Evolutionary conservation across 164 flowering plant species (phyloP).

Genomic region (Vitis riparia): DNA sequence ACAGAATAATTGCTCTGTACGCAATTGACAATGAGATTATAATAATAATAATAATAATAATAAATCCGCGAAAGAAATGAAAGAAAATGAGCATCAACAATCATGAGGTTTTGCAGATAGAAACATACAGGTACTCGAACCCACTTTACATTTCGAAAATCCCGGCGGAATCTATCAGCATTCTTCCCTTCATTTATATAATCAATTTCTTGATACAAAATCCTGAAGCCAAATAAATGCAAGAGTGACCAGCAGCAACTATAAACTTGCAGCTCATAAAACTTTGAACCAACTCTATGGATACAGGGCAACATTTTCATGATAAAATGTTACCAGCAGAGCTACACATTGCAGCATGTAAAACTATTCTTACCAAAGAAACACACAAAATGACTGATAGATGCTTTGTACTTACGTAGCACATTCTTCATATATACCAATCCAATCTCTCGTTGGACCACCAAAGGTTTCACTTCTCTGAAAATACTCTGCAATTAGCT

Average conservation of each 20-base stretch:
- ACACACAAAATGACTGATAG: background rate
- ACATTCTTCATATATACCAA: slow-evolving; percentile 94
- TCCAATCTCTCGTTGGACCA: slow-evolving; percentile 90
- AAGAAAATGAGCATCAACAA: background rate
- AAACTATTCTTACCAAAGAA: too few relatives aligned
- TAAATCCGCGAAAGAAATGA: background rate
- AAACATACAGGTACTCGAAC: slow-evolving; percentile 96
- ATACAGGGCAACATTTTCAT: too few relatives aligned
- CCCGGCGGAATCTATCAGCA: slow-evolving; percentile 93
- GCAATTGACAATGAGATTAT: background rate
- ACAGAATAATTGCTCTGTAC: background rate
- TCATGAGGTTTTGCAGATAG: slow-evolving; percentile 22
- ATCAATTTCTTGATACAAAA: slow-evolving; percentile 95
- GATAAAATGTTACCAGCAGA: too few relatives aligned
- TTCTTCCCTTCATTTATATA: slow-evolving; percentile 97
- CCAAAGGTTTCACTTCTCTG: slow-evolving; percentile 87
- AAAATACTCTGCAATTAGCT: slow-evolving; percentile 89
- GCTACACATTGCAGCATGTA: too few relatives aligned
- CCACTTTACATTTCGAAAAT: slow-evolving; percentile 96
- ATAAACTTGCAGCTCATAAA: too few relatives aligned
- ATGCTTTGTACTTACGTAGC: slow-evolving; percentile 60
- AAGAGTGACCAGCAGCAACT: background rate
- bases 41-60: background rate
- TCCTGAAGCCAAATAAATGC: slow-evolving; percentile 49
- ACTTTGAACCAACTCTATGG: too few relatives aligned